Evolutionary conservation across 441 rosid species (phyloP), one percentile per base, ranked within the genome.

Genomic region (Raphanus hybrid): DNA sequence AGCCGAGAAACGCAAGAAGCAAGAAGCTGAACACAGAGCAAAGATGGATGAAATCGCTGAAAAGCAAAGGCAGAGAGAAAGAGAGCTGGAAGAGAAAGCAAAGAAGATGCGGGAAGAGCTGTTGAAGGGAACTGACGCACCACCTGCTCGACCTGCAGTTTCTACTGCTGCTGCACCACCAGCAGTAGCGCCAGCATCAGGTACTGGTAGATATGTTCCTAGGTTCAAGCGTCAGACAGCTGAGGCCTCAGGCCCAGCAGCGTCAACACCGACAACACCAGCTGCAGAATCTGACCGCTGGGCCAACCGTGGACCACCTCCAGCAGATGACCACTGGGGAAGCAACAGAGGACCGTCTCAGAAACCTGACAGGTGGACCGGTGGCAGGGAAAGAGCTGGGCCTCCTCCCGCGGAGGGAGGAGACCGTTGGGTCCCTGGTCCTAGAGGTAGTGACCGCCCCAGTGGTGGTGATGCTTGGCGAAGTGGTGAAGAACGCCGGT

Each of bases 41-140:
- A 96, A 91, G 82, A 64, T 92, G 82, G 99, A 92, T 75, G 95
- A 86, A 83, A 90, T 89, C 9, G 93, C 89, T 65, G 97, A 89
- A 75, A 94, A 83, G 87, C 98, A 92, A 86, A 86, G 95, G 71
- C 99, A 91, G 64, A 91, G 95, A 76, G 96, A 94, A 78, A 70
- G 69, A 61, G 99, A 93, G 81, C 35, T 85, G 52, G 98, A 93
- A 52, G 99, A 93, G 78, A 96, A 89, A 80, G 96, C 84, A 64
- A 87, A 77, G 86, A 86, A 73, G 61, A 55, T 27, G 6, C 61
- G 83, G 61, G 98, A 94, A 75, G 86, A 91, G 64, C 82, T 89
- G 27, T 76, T 86, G 79, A 84, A 84, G 79, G 57, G 89, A 48
- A 15, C 74, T 3, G 90, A 88, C 43, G 90, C 73, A 69, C 82